These are phyloP conservation scores for Iris pallida DNA, from an alignment of 116 monocot genomes.

Conservation along the genomic window DNA sequence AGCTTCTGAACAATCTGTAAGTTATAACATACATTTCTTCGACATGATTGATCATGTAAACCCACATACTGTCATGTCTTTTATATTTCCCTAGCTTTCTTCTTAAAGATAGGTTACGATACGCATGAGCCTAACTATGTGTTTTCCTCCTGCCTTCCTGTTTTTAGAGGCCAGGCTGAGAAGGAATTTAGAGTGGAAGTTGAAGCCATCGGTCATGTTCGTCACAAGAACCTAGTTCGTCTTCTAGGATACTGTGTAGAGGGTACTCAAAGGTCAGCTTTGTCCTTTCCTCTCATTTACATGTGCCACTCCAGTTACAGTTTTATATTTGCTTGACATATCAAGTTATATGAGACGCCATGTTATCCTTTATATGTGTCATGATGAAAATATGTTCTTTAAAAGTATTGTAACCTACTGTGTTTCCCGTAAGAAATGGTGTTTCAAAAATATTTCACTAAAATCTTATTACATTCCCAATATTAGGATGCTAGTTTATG, in stretches of 20 bases:
- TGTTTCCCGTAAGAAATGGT: too few relatives aligned
- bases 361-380: too few relatives aligned
- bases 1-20: slow-evolving; percentile 78
- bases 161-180: slow-evolving; percentile 76
- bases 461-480: too few relatives aligned
- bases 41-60: background rate
- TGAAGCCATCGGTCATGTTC: slow-evolving; percentile 95
- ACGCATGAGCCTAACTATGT: background rate
- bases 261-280: slow-evolving; percentile 76
- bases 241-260: slow-evolving; percentile 89
- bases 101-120: background rate
- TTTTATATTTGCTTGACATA: too few relatives aligned
- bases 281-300: background rate
- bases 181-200: slow-evolving; percentile 95
- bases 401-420: too few relatives aligned
- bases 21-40: slow-evolving; percentile 3
- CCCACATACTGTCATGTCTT: background rate
- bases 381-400: too few relatives aligned
- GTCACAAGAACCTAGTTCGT: slow-evolving; percentile 88
- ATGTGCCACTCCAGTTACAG: too few relatives aligned
- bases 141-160: background rate
- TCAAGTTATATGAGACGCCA: too few relatives aligned
- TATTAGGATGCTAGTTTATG: slow-evolving; percentile 85
- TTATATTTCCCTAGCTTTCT: background rate
- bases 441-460: too few relatives aligned